Percentiles rank a stretch among this genome's conserved stretches.
These are phyloP conservation scores for Fragaria nilgerrensis DNA, from an alignment of 306 rosid species.

Conservation along the genomic window DNA sequence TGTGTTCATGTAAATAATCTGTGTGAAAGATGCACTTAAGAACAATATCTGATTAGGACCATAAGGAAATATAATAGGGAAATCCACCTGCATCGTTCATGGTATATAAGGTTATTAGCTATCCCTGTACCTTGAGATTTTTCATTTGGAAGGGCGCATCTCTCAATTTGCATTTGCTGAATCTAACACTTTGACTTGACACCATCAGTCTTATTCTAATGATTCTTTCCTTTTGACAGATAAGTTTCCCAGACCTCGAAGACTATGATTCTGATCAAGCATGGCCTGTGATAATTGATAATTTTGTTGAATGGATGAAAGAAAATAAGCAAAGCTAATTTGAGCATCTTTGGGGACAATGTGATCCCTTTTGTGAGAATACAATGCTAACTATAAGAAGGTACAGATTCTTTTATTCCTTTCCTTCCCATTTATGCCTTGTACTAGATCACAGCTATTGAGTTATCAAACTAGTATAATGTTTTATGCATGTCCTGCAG, in stretches of 20 bases:
- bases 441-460: background rate
- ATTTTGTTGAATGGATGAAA: slow-evolving; percentile 68
- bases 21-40: background rate
- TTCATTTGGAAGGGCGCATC: background rate
- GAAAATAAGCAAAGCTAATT: slow-evolving; percentile 26
- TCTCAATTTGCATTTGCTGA: background rate
- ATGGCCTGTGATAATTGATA: slow-evolving; percentile 73
- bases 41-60: background rate
- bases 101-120: background rate
- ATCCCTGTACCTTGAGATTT: background rate
- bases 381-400: slow-evolving; percentile 2
- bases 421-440: background rate
- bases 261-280: slow-evolving; percentile 54
- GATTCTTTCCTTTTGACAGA: slow-evolving; percentile 33
- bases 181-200: background rate
- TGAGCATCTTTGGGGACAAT: background rate
- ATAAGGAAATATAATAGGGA: background rate
- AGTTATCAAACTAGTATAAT: background rate
- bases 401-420: background rate
- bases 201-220: background rate
- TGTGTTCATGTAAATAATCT: background rate
- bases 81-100: background rate
- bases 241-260: slow-evolving; percentile 46
- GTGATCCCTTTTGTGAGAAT: slow-evolving; percentile 2
- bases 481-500: background rate